Evolutionary conservation across 1,284 basidiomycete genomes (phyloP), one percentile per base, ranked within the genome.

Genomic region (Ganoderma leucocontextum): DNA sequence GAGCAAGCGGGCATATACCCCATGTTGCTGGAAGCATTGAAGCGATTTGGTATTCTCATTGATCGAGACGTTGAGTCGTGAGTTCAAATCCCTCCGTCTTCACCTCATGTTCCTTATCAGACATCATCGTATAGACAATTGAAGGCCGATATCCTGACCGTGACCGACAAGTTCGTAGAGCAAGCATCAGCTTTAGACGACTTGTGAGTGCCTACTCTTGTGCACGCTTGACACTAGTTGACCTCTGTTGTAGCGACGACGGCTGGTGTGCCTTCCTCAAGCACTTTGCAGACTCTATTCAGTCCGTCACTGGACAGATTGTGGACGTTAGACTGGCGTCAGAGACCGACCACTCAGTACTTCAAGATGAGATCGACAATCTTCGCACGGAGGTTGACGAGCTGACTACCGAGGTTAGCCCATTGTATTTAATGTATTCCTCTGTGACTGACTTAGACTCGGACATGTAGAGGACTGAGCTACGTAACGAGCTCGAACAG

Each of bases 131-230:
- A n/a, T 65, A 93, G 91, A 36, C 84, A 89, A 70, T 81, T 91
- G 62, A 93, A 93, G 76, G 80, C 82, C 1, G 86, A 91, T 68
- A 74, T 90, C 0, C 82, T 94, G 55, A 84, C 84, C 4, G 82
- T 94, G 39, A 72, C 93, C 35, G 88, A 90, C 64, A 87, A 84
- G 60, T 93, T 96, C 70, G 83, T 92, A n/a, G 88, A 91, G 71
- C 87, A 92, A 69, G 82, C 86, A 6, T 82, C 84, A 0, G 76
- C 84, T 67, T 79, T 92, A 2, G 87, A 89, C 69, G 86, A 89
- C 75, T 87, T 94, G 90, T 91, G 75, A 71, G 87, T 78, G 0
- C 9, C 1, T 2, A 12, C 55, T 22, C 25, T 44, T 38, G 52
- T 64, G 41, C 25, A 67, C 2, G 62, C 59, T 13, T 71, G 6